These are phyloP conservation scores for Turritis glabra DNA, from an alignment of 345 rosid species.

Conservation along the genomic window DNA sequence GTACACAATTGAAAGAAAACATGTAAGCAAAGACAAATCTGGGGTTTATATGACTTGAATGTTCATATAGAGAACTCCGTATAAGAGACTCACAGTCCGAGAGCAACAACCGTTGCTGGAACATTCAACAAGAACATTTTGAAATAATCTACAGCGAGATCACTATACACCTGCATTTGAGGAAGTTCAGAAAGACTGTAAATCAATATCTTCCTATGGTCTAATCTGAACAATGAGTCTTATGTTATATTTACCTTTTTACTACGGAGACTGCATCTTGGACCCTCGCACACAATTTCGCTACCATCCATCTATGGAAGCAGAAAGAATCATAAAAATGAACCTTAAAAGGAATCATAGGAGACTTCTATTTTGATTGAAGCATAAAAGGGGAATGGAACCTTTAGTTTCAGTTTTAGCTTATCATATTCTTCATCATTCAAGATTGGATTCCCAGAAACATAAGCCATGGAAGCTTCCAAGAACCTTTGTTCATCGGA, in stretches of 20 bases:
- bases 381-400: slow-evolving; percentile 30
- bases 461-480: slow-evolving; percentile 98
- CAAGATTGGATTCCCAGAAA: slow-evolving; percentile 75
- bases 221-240: background rate
- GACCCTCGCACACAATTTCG: slow-evolving; percentile 89
- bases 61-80: background rate
- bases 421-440: slow-evolving; percentile 72
- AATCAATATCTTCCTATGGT: background rate
- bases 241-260: slow-evolving; percentile 51
- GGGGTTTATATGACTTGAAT: background rate
- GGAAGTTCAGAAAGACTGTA: background rate
- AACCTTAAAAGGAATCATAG: background rate
- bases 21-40: background rate
- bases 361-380: background rate
- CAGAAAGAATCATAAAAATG: background rate
- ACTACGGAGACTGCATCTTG: slow-evolving; percentile 94
- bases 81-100: slow-evolving; percentile 40
- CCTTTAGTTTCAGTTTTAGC: slow-evolving; percentile 71
- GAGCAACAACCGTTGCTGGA: slow-evolving; percentile 82
- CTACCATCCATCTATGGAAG: slow-evolving; percentile 66
- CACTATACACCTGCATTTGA: slow-evolving; percentile 75
- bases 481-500: slow-evolving; percentile 87
- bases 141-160: slow-evolving; percentile 84
- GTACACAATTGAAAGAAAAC: slow-evolving; percentile 15
- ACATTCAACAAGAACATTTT: slow-evolving; percentile 87